Conservation (phyloP, 179 eudicot genomes). For the Spinacia oleracea region DNA sequence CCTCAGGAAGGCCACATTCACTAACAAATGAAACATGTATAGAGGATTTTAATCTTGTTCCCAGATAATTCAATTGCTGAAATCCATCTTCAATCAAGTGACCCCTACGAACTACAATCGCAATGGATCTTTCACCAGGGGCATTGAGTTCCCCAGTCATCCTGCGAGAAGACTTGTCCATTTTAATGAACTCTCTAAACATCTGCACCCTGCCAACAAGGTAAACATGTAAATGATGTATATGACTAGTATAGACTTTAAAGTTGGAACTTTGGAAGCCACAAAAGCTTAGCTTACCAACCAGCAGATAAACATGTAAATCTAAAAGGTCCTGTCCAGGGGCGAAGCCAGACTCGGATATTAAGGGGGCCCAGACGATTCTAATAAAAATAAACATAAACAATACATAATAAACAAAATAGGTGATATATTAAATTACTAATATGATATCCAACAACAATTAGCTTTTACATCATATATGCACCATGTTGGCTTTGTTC, state of each 20-base stretch:
- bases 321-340: slow-evolving; percentile 2
- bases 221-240: slow-evolving; percentile 15
- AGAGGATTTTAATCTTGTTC: slow-evolving; percentile 72
- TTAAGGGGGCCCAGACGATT: too few species aligned
- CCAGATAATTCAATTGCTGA: slow-evolving; percentile 75
- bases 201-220: slow-evolving; percentile 70
- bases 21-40: slow-evolving; percentile 94
- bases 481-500: too few species aligned
- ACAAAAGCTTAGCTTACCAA: neutral
- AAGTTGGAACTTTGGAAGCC: neutral
- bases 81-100: slow-evolving; percentile 92
- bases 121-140: slow-evolving; percentile 70
- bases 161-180: slow-evolving; percentile 82
- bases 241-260: neutral
- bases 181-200: slow-evolving; percentile 92
- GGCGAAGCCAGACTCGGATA: too few species aligned
- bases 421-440: too few species aligned
- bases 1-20: slow-evolving; percentile 95
- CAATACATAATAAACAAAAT: too few species aligned
- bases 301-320: slow-evolving; percentile 4
- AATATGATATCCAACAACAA: too few species aligned
- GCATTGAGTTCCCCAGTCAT: slow-evolving; percentile 87
- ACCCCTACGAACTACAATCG: slow-evolving; percentile 85
- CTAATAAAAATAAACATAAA: too few species aligned
- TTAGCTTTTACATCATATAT: too few species aligned